Conservation (phyloP, 495 filamentous ascomycete species). For the Penicillium chermesinum region DNA sequence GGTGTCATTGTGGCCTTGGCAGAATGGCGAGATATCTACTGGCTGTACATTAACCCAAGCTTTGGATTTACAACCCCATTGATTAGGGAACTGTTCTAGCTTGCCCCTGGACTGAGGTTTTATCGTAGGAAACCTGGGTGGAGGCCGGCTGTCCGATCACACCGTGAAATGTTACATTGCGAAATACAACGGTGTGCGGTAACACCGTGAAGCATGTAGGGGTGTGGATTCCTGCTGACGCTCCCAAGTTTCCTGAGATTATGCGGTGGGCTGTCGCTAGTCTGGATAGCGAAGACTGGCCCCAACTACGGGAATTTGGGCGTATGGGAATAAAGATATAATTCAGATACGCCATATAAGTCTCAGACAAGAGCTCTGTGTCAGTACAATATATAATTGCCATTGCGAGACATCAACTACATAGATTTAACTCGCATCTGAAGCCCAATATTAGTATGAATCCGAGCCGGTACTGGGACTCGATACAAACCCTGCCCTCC, state of each 20-base stretch:
- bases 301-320: neutral
- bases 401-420: too few relatives aligned
- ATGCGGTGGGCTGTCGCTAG: neutral
- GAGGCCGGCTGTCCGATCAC: neutral
- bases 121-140: neutral
- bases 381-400: too few relatives aligned
- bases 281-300: neutral
- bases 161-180: neutral
- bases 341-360: too few relatives aligned
- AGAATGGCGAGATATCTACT: neutral
- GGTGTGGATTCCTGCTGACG: neutral
- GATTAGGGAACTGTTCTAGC: neutral
- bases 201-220: neutral
- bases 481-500: neutral
- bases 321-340: conserved; percentile 1
- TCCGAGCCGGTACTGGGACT: too few relatives aligned
- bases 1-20: neutral
- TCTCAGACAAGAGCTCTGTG: too few relatives aligned
- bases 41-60: neutral
- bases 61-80: neutral
- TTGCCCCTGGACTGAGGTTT: neutral
- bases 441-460: too few relatives aligned
- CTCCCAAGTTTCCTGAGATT: neutral
- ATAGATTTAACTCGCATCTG: too few relatives aligned
- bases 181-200: neutral